Conservation (phyloP, 2,329 filamentous ascomycete genomes). For the Pseudocercospora fijiensis region DNA sequence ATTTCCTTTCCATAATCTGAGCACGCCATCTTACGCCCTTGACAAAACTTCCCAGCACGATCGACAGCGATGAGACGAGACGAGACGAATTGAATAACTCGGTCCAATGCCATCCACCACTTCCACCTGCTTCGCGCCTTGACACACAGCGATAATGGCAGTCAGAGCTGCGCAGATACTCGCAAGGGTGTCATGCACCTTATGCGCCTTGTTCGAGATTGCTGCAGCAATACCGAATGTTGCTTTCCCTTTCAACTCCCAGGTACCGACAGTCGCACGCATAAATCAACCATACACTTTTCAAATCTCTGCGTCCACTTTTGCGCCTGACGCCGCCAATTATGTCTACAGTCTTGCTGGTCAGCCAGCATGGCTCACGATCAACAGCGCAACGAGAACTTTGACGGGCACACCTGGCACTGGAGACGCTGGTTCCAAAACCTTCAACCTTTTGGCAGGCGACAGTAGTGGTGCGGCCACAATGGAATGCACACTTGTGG, state of each 20-base stretch:
- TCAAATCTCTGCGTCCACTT: constrained; percentile 71
- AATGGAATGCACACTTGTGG: constrained; percentile 68
- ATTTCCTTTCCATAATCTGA: constrained; percentile 13
- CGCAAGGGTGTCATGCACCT: constrained; percentile 20
- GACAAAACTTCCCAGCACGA: not conserved
- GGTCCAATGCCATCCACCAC: not conserved
- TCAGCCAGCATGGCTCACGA: constrained; percentile 70
- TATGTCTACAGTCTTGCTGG: constrained; percentile 66
- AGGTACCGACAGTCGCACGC: constrained; percentile 76
- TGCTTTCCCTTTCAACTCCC: constrained; percentile 76
- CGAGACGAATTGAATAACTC: not conserved
- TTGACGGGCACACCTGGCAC: constrained; percentile 69
- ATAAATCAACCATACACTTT: constrained; percentile 67
- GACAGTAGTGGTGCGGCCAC: constrained; percentile 63
- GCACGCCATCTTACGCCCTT: constrained; percentile 12
- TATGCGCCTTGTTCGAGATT: constrained; percentile 21
- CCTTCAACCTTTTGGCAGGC: constrained; percentile 67
- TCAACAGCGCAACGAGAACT: constrained; percentile 64
- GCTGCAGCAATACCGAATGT: constrained; percentile 38
- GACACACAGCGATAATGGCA: constrained; percentile 15
- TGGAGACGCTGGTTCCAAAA: constrained; percentile 57
- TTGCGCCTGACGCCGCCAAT: constrained; percentile 56
- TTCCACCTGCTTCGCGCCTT: not conserved
- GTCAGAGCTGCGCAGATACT: constrained; percentile 17
- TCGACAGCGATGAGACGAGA: not conserved